Percentiles rank a stretch among this genome's conserved stretches.
Conservation (phyloP, 257 asterid genomes). For the Ligustrum vulgare region DNA sequence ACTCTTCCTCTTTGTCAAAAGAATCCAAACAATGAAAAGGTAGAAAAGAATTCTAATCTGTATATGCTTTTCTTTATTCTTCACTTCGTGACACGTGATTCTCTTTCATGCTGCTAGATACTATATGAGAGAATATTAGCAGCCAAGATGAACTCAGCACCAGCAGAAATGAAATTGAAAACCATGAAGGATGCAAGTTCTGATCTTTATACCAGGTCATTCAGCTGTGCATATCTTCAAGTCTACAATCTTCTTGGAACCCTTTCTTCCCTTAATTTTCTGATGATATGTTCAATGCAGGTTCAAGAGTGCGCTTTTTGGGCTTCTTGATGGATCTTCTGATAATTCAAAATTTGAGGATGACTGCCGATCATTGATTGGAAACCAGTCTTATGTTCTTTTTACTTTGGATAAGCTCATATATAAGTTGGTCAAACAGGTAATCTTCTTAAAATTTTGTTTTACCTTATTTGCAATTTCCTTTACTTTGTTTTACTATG, state of each 20-base stretch:
- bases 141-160: constrained; percentile 44
- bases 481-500: constrained; percentile 1
- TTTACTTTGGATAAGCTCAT: constrained; percentile 94
- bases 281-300: constrained; percentile 39
- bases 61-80: neutral
- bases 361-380: constrained; percentile 89
- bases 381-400: constrained; percentile 86
- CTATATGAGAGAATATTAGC: constrained; percentile 48
- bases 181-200: constrained; percentile 35
- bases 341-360: constrained; percentile 93
- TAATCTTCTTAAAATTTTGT: constrained; percentile 2
- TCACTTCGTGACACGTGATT: neutral
- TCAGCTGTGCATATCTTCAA: neutral
- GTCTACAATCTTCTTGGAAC: neutral
- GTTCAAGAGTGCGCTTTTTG: constrained; percentile 75
- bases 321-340: constrained; percentile 92
- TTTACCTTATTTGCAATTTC: neutral
- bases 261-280: neutral
- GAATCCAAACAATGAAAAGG: neutral
- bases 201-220: constrained; percentile 48
- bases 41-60: neutral
- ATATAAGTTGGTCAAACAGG: constrained; percentile 94
- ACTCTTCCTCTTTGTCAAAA: neutral
- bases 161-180: constrained; percentile 39
- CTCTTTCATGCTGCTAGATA: constrained; percentile 23